Evolutionary conservation across 306 rosid genomes (phyloP).

Genomic region (Carpinus fangiana): DNA sequence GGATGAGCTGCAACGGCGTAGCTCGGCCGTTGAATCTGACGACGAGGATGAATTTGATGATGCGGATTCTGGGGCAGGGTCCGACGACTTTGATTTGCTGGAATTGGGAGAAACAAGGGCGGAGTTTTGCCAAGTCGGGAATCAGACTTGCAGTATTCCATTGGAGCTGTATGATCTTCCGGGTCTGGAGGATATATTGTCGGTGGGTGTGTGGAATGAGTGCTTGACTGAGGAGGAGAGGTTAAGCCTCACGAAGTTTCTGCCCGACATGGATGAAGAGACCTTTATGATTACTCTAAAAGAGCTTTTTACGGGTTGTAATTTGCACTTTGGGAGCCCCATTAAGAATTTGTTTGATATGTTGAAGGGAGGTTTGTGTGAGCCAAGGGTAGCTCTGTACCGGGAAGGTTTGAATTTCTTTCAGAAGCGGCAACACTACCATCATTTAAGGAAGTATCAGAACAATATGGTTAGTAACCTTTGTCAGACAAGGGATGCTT

Average conservation of each 20-base stretch:
- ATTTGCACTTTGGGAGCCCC: slow-evolving; percentile 92
- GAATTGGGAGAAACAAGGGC: slow-evolving; percentile 94
- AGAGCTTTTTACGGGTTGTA: slow-evolving; percentile 77
- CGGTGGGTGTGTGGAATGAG: slow-evolving; percentile 94
- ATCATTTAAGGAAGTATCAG: slow-evolving; percentile 87
- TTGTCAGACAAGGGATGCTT: slow-evolving; percentile 94
- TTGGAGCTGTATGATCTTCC: slow-evolving; percentile 89
- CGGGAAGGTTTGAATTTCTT: slow-evolving; percentile 78
- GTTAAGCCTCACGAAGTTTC: slow-evolving; percentile 77
- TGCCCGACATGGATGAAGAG: slow-evolving; percentile 95
- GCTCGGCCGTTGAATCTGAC: slow-evolving; percentile 74
- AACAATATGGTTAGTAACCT: slow-evolving; percentile 82
- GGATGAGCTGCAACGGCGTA: slow-evolving; percentile 72
- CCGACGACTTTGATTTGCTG: slow-evolving; percentile 96
- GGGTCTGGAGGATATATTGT: slow-evolving; percentile 76
- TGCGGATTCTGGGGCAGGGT: slow-evolving; percentile 98
- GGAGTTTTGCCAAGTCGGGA: slow-evolving; percentile 95
- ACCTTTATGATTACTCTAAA: slow-evolving; percentile 59
- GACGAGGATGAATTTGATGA: slow-evolving; percentile 92
- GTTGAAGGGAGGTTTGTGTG: slow-evolving; percentile 95
- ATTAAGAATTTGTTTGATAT: slow-evolving; percentile 71
- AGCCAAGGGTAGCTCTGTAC: slow-evolving; percentile 97
- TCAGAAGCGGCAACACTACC: slow-evolving; percentile 84
- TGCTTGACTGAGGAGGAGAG: slow-evolving; percentile 81
- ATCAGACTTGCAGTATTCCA: slow-evolving; percentile 91